These are phyloP conservation scores for Plasmodium yoelii DNA, from an alignment of 169 alveolate species.

Conservation along the genomic window DNA sequence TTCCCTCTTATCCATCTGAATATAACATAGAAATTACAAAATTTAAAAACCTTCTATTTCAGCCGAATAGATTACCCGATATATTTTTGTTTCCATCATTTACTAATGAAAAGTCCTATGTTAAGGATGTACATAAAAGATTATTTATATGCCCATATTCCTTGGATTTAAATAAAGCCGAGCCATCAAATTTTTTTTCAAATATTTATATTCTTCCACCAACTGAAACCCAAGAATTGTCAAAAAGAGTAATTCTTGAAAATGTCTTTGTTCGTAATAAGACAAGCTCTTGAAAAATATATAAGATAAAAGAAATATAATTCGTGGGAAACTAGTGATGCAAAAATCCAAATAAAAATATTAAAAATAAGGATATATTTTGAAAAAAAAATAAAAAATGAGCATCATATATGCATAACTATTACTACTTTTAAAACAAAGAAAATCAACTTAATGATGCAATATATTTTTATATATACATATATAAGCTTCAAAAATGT, in stretches of 20 bases:
- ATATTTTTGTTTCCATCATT: slow-evolving; percentile 67
- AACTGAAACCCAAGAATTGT: slow-evolving; percentile 32
- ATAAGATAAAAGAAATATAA: not conserved
- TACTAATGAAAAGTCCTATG: slow-evolving; percentile 70
- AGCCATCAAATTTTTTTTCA: slow-evolving; percentile 66
- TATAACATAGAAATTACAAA: slow-evolving; percentile 68
- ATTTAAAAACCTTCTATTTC: slow-evolving; percentile 66
- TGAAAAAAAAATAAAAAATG: not conserved
- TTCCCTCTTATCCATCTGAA: slow-evolving; percentile 76
- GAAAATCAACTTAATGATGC: no score
- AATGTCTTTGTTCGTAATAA: slow-evolving; percentile 57
- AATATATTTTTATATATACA: no score
- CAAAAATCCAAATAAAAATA: not conserved
- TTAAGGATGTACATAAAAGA: slow-evolving; percentile 64
- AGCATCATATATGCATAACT: no score
- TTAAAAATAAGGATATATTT: not conserved
- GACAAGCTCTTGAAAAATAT: not conserved
- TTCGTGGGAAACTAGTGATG: not conserved
- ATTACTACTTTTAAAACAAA: no score
- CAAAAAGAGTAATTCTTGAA: slow-evolving; percentile 72
- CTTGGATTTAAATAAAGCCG: slow-evolving; percentile 56
- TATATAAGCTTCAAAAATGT: no score
- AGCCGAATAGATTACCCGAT: slow-evolving; percentile 75
- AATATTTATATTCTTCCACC: slow-evolving; percentile 72
- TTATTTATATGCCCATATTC: slow-evolving; percentile 76